Evolutionary conservation across 1,139 yeast species (phyloP).

Genomic region (Pichia sp.): DNA sequence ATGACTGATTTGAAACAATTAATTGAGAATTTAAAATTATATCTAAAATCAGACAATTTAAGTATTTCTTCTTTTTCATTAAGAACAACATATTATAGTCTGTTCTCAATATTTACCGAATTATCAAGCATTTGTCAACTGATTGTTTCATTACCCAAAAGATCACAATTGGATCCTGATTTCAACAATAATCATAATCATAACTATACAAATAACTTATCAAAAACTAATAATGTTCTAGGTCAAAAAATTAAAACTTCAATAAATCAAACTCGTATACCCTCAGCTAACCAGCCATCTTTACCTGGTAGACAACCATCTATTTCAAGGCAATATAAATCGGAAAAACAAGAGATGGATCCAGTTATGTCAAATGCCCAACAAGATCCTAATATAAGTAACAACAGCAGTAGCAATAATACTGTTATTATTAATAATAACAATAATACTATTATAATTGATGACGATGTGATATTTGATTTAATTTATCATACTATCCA

Average conservation of each 20-base stretch:
- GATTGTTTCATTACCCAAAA: constrained; percentile 34
- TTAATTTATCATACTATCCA: constrained; percentile 69
- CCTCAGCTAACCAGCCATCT: constrained; percentile 6
- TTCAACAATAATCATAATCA: neutral
- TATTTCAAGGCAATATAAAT: constrained; percentile 27
- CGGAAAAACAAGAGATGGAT: constrained; percentile 19
- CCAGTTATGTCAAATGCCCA: too few relatives aligned
- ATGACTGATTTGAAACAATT: constrained; percentile 21
- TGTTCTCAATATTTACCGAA: constrained; percentile 72
- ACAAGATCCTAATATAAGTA: constrained; percentile 24
- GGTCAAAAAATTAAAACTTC: constrained; percentile 2
- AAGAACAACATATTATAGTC: constrained; percentile 63
- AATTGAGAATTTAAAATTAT: constrained; percentile 18
- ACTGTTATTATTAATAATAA: neutral
- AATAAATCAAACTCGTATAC: constrained; percentile 5
- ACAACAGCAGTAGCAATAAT: constrained; percentile 1
- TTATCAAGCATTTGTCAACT: constrained; percentile 64
- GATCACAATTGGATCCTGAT: neutral
- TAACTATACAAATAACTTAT: neutral
- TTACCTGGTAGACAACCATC: constrained; percentile 5
- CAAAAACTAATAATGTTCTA: neutral
- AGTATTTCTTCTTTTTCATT: constrained; percentile 28
- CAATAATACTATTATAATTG: constrained; percentile 34
- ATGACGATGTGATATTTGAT: constrained; percentile 70
- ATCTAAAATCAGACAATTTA: constrained; percentile 13